phyloP scores from a whole-genome alignment of 768 basidiomycete genomes.

The Naganishia vishniacii region DNA sequence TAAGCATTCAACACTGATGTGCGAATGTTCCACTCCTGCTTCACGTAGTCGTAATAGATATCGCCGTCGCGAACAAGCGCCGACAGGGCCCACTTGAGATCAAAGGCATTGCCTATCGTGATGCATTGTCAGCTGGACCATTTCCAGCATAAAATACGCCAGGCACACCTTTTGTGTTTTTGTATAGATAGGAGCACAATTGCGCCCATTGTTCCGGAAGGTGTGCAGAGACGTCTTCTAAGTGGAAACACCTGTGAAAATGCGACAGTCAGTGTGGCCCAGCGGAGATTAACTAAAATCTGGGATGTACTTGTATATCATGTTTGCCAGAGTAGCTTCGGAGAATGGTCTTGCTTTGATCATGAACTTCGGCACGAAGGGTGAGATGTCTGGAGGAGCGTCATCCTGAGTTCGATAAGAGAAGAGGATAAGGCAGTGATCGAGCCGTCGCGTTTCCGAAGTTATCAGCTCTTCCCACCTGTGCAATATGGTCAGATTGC shows the following conservation, averaged over 20 bases:
- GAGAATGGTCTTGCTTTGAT: conserved; percentile 24
- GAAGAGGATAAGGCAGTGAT: conserved; percentile 32
- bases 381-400: conserved; percentile 10
- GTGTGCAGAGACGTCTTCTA: neutral
- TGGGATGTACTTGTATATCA: neutral
- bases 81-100: conserved; percentile 13
- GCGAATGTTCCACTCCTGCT: conserved; percentile 18
- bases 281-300: no score
- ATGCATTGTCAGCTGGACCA: no score
- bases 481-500: neutral
- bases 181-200: conserved; percentile 28
- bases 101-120: conserved; percentile 30
- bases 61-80: conserved; percentile 12
- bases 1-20: conserved; percentile 1
- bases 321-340: neutral
- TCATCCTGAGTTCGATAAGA: conserved; percentile 30
- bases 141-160: no score
- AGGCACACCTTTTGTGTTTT: conserved; percentile 32
- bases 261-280: neutral
- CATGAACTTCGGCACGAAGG: conserved; percentile 9
- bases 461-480: conserved; percentile 23
- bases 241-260: conserved; percentile 17
- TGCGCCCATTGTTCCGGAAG: conserved; percentile 13
- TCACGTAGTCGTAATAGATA: conserved; percentile 17
- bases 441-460: conserved; percentile 19